Evolutionary conservation across 2,329 filamentous ascomycete genomes (phyloP).

Genomic region (Alternaria sp.): DNA sequence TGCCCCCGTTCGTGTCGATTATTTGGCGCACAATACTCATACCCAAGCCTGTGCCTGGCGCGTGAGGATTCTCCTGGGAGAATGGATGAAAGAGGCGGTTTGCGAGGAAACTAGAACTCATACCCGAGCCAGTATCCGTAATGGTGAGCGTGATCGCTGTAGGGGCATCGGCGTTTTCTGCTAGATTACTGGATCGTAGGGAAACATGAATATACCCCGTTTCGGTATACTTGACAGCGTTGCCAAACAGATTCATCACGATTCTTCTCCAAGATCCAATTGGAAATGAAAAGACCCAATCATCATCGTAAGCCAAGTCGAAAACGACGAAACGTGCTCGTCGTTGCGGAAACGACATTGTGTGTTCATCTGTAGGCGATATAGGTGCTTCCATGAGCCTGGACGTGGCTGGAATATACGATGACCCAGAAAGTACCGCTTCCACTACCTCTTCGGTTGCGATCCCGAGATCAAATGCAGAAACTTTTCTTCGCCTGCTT

Average conservation of each 20-base stretch:
- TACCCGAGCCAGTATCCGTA: slow-evolving; percentile 44
- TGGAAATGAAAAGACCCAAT: slow-evolving; percentile 54
- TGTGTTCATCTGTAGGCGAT: slow-evolving; percentile 6
- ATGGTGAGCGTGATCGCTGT: slow-evolving; percentile 43
- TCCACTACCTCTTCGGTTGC: slow-evolving; percentile 33
- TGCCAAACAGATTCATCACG: slow-evolving; percentile 48
- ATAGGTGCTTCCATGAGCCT: slow-evolving; percentile 9
- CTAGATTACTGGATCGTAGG: slow-evolving; percentile 18
- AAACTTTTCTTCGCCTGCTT: slow-evolving; percentile 20
- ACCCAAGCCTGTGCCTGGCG: slow-evolving; percentile 33
- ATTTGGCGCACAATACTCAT: slow-evolving; percentile 40
- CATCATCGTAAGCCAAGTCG: slow-evolving; percentile 28
- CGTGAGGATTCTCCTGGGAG: slow-evolving; percentile 40
- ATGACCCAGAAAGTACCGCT: slow-evolving; percentile 44
- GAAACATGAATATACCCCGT: slow-evolving; percentile 39
- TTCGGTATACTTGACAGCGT: slow-evolving; percentile 46
- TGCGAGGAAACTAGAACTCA: slow-evolving; percentile 41
- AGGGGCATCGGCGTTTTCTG: slow-evolving; percentile 2
- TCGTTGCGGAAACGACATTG: slow-evolving; percentile 8
- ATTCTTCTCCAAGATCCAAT: slow-evolving; percentile 44
- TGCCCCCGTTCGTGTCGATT: slow-evolving; percentile 36
- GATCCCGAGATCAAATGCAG: slow-evolving; percentile 28
- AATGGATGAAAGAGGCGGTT: slow-evolving; percentile 44
- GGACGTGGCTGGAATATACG: slow-evolving; percentile 23
- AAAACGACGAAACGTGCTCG: slow-evolving; percentile 36